Base-by-base conservation (phyloP, 169 alveolate genomes). In the Plasmodium adleri region DNA sequence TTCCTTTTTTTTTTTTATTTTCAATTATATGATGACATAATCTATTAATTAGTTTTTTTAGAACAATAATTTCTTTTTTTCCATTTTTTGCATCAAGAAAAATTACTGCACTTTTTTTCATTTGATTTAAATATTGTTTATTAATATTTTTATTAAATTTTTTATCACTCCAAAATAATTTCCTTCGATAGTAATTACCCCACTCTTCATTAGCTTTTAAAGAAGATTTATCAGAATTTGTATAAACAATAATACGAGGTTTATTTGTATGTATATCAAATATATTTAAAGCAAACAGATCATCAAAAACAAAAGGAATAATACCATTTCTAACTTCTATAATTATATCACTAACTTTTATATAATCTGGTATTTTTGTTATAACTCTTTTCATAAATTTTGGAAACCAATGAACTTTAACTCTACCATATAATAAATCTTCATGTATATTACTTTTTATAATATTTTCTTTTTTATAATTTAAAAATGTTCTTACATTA, bases 281-380 rank as follows among this genome's bases (percentile, higher is more conserved):
- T 10, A 94, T 87, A 73, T 94, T 92, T 26, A 94, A 47, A 56
- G 94, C 86, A 56, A 74, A 88, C 12, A 92, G 88, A 26, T 88
- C 88, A 50, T 90, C 94, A 52, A 94, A 88, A n/a, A 92, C 95
- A 78, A 72, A 94, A 0, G 96, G 96, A 28, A 94, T 64, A 43
- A 94, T 74, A 17, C 94, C 95, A 74, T 94, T 94, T 49, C 96
- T 43, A 0, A 94, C 96, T 59, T 94, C 96, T 7, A 94, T 90
- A 15, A 94, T 92, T 1, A 94, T 72, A 71, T 94, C 96, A 73
- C 93, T 70, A 59, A 72, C 63, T 75, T 90, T 92, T 22, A 94
- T 86, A 43, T 90, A 89, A 20, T 94, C 95, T 2, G 94, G 80
- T 22, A 94, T 74, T 45, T 92, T 91, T 1, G 80, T 70, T 59